Evolutionary conservation across 495 filamentous ascomycete genomes (phyloP), one percentile per base, ranked within the genome.

Genomic region (Bacidia rubella): DNA sequence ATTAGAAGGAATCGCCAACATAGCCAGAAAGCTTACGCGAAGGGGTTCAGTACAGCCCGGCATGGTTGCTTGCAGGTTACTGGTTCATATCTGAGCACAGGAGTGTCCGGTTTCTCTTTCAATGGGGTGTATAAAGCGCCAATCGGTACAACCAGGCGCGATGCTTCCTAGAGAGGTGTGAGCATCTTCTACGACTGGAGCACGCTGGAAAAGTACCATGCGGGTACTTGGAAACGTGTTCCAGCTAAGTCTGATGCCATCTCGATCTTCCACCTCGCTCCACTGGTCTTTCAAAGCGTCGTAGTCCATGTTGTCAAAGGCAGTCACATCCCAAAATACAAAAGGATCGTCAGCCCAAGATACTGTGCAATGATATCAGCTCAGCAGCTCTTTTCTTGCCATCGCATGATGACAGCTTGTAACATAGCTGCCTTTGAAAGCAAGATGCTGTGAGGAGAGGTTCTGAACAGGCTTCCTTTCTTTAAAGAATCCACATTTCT

Each of bases 221-320:
- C 93, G 90, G 65, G 90, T 86, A 74, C 90, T 95, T 53, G 93
- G 93, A 68, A 99, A 96, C 35, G 93, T 94, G 65, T 99, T 99
- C 93, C 93, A 99, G 69, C 92, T 96, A 52, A 99, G 79, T 62
- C 93, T 80, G 63, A 97, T 78, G 51, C 93, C 93, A 83, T 99
- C 93, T 44, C 88, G 80, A 58, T 99, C 93, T 72, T 99, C 93
- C 53, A 93, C 80, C 67, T 93, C 89, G 61, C 85, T 86, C 93
- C 93, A 99, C 73, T 88, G 84, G 68, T 97, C 93, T 72, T 99
- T 99, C 59, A 95, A 66, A 50, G 74, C 73, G 59, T 87, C 83
- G 71, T 79, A 85, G 65, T 87, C 84, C 81, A 85, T 86, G 51
- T 62, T 79, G 50, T 39, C 46, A 20, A 11, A 38, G 29, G 12